Evolutionary conservation across 2,329 filamentous ascomycete species (phyloP).

Genomic region (Arthrobotrys iridis): DNA sequence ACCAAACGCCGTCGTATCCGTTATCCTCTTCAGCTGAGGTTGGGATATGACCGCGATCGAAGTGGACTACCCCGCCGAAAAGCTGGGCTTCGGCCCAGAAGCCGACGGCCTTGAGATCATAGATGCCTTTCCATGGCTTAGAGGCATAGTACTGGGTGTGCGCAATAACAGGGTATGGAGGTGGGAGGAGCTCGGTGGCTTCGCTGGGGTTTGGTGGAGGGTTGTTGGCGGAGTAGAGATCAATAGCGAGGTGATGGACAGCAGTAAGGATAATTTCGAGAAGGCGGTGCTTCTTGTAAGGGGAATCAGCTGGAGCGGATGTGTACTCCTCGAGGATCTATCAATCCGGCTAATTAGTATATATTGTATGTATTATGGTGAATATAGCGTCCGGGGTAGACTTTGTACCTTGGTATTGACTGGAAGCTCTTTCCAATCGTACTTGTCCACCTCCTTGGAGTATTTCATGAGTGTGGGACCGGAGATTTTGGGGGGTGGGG

Average conservation of each 20-base stretch:
- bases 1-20: conserved; percentile 37
- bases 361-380: neutral
- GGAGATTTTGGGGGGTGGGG: conserved; percentile 18
- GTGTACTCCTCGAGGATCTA: conserved; percentile 46
- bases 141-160: conserved; percentile 51
- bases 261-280: conserved; percentile 33
- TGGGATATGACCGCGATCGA: conserved; percentile 20
- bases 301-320: conserved; percentile 14
- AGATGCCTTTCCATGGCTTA: conserved; percentile 49
- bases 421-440: conserved; percentile 9
- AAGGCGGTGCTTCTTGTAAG: conserved; percentile 48
- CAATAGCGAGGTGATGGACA: conserved; percentile 38
- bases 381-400: neutral
- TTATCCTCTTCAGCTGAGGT: conserved; percentile 4
- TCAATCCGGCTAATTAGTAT: neutral
- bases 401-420: conserved; percentile 25
- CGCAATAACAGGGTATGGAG: conserved; percentile 43
- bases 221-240: conserved; percentile 24
- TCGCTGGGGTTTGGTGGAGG: conserved; percentile 7
- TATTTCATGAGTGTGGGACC: conserved; percentile 19
- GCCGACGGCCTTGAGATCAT: conserved; percentile 41
- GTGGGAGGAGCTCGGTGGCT: conserved; percentile 20
- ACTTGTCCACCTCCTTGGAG: conserved; percentile 30
- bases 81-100: conserved; percentile 51
- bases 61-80: conserved; percentile 44